Evolutionary conservation across 495 filamentous ascomycete species (phyloP).

Genomic region (Aspergillus sclerotioniger): DNA sequence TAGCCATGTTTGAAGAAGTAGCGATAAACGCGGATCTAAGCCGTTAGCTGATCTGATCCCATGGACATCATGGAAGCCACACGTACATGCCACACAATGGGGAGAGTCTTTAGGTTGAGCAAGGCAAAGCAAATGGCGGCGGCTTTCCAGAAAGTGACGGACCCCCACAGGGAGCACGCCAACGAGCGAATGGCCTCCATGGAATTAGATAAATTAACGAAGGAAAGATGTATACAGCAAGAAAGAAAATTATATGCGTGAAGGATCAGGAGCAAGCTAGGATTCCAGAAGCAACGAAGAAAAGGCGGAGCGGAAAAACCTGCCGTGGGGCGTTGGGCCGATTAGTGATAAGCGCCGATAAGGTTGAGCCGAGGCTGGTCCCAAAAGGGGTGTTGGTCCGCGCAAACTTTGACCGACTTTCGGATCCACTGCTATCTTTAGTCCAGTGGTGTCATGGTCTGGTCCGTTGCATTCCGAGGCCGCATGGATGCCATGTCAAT

Average conservation of each 20-base stretch:
- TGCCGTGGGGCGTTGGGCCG: neutral
- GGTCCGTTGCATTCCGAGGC: too few species aligned
- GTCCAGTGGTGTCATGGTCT: too few species aligned
- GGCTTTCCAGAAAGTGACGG: slow-evolving; percentile 38
- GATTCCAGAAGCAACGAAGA: neutral
- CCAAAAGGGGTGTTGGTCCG: neutral
- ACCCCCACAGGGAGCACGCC: slow-evolving; percentile 14
- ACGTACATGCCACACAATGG: slow-evolving; percentile 55
- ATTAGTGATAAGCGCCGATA: neutral
- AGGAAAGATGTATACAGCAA: neutral
- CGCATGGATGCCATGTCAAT: too few species aligned
- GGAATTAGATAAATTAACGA: slow-evolving; percentile 5
- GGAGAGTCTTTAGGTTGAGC: slow-evolving; percentile 52
- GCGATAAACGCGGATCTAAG: slow-evolving; percentile 23
- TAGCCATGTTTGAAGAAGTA: slow-evolving; percentile 27
- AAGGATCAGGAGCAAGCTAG: neutral
- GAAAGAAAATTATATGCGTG: neutral
- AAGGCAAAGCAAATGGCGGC: slow-evolving; percentile 45
- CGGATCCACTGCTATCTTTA: too few species aligned
- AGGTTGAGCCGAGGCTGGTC: neutral
- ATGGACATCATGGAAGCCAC: too few species aligned
- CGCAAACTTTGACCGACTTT: too few species aligned
- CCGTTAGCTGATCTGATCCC: neutral
- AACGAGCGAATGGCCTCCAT: slow-evolving; percentile 18
- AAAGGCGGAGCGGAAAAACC: neutral